phyloP scores from a whole-genome alignment of 306 rosid species.

The Adenanthera pavonina region DNA sequence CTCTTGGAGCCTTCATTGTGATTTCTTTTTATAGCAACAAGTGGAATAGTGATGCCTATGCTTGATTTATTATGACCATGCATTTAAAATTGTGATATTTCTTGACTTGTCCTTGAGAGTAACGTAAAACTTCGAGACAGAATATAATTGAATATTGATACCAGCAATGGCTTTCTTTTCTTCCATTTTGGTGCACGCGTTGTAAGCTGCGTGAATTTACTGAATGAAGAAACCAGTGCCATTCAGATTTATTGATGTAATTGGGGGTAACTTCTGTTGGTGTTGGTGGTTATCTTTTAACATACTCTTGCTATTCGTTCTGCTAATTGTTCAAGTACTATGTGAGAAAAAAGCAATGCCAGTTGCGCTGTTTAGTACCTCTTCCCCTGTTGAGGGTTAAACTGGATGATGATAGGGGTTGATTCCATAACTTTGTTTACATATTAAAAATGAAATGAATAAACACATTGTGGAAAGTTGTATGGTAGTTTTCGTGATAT shows the following conservation, averaged over 20 bases:
- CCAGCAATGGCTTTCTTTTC: background rate
- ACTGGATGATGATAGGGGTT: too few relatives aligned
- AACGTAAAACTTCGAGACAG: background rate
- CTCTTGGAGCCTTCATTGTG: background rate
- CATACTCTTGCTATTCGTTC: background rate
- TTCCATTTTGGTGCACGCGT: background rate
- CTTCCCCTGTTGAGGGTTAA: background rate
- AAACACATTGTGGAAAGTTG: background rate
- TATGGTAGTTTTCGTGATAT: background rate
- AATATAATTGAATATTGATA: background rate
- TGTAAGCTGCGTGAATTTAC: background rate
- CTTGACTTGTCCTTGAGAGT: conserved; percentile 5
- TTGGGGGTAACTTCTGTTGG: too few relatives aligned
- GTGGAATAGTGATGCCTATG: background rate
- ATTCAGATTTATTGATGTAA: too few relatives aligned
- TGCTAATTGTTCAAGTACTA: background rate
- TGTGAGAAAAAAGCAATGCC: background rate
- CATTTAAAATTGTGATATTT: background rate
- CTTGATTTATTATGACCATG: conserved; percentile 13
- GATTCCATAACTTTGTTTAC: too few relatives aligned
- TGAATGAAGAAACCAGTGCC: too few relatives aligned
- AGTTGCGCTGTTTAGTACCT: background rate
- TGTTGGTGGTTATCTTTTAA: background rate
- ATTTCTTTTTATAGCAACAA: background rate
- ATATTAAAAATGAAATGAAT: too few relatives aligned